These are phyloP conservation scores for Taphrina deformans DNA, from an alignment of 1,139 yeast genomes.

Conservation along the genomic window DNA sequence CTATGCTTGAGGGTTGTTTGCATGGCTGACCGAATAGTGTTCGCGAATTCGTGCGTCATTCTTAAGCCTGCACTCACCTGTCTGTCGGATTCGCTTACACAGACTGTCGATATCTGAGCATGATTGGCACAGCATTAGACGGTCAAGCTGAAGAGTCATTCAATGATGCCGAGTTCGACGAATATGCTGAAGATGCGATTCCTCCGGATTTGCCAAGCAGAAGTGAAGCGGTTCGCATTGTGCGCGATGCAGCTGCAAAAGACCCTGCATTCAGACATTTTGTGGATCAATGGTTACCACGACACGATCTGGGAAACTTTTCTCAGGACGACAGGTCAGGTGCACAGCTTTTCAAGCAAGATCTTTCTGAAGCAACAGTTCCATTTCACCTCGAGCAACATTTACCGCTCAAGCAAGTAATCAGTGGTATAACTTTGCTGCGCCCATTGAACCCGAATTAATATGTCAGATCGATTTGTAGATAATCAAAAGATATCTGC, in stretches of 20 bases:
- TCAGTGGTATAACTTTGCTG: background rate
- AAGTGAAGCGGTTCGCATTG: background rate
- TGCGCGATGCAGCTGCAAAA: background rate
- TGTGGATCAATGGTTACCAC: background rate
- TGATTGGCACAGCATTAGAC: too few relatives aligned
- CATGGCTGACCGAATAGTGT: too few relatives aligned
- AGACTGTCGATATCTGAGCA: too few relatives aligned
- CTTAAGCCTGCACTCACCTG: too few relatives aligned
- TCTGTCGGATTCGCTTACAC: too few relatives aligned
- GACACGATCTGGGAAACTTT: background rate
- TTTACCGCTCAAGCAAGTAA: background rate
- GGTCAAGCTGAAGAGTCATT: background rate
- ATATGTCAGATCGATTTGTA: background rate
- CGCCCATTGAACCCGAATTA: background rate
- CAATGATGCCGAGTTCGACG: background rate
- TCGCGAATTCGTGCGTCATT: too few relatives aligned
- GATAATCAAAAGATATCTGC: background rate
- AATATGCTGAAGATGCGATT: background rate
- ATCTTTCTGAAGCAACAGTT: too few relatives aligned
- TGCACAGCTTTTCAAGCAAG: background rate
- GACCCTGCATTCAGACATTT: background rate
- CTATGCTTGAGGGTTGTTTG: too few relatives aligned
- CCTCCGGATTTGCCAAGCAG: slow-evolving; percentile 8
- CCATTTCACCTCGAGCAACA: too few relatives aligned
- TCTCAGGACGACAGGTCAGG: too few relatives aligned